These are phyloP conservation scores for Colletotrichum noveboracense DNA, from an alignment of 2,329 filamentous ascomycete genomes.

Conservation along the genomic window DNA sequence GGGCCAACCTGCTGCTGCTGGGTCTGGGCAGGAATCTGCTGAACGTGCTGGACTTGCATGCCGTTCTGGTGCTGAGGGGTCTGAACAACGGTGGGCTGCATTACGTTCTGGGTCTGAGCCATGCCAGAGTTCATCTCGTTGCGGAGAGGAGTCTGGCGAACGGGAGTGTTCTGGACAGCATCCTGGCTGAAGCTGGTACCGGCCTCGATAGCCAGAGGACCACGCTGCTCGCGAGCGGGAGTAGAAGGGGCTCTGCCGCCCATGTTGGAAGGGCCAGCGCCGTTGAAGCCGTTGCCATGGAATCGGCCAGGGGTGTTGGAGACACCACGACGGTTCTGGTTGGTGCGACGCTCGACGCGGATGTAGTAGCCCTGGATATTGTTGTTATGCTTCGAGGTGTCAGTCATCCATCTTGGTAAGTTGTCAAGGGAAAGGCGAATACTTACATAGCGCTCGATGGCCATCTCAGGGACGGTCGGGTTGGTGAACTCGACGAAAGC, in stretches of 20 bases:
- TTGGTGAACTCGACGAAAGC: constrained; percentile 46
- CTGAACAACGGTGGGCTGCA: neutral
- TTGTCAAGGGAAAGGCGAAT: neutral
- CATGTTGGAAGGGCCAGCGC: neutral
- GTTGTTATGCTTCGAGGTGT: constrained; percentile 34
- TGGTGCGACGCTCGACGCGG: constrained; percentile 37
- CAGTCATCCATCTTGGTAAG: neutral
- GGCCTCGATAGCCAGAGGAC: constrained; percentile 9
- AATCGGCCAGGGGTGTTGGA: neutral
- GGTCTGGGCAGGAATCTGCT: neutral
- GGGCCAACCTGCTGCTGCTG: neutral
- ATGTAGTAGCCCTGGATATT: constrained; percentile 35
- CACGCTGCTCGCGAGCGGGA: constrained; percentile 3
- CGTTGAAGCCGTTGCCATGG: neutral
- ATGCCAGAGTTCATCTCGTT: neutral
- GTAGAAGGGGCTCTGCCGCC: constrained; percentile 3
- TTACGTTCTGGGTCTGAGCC: neutral
- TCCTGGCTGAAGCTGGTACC: neutral
- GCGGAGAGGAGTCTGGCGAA: neutral
- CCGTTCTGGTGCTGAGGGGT: neutral
- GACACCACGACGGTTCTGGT: neutral
- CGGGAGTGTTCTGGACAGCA: neutral
- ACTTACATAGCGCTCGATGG: constrained; percentile 38
- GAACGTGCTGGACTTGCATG: neutral
- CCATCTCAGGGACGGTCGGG: constrained; percentile 40